Base-by-base conservation (phyloP, 2,329 filamentous ascomycete species). In the Trichoderma brevicompactum region DNA sequence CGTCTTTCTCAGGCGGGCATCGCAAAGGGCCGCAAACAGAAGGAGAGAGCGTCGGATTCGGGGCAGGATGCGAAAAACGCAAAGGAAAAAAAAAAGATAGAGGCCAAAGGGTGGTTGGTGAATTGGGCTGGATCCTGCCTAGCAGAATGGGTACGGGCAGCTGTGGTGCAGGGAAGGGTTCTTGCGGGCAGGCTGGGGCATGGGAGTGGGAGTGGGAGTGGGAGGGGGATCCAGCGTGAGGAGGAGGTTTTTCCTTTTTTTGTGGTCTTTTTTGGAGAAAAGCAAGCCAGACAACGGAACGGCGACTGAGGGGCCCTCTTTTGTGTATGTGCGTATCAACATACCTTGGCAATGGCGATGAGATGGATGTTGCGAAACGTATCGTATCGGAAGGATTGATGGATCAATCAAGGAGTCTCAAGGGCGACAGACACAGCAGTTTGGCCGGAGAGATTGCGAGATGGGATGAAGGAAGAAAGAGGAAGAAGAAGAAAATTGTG, bases 11-110 rank as follows among this genome's bases (percentile, higher is more conserved):
- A 60, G 46, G 56, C 36, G 56, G 23, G 56, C 65, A 49, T 52
- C 38, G 69, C 66, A 44, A 66, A 66, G 69, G 69, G 68, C 70
- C 70, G 70, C 70, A 72, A 71, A 65, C 69, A 72, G 69, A 34
- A 52, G 40, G 38, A 72, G 69, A 36, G 46, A 36, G 38, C 32
- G 17, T 43, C 19, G 36, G 40, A 32, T 13, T 62, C 19, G 56
- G 41, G 36, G 59, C 58, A 59, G 55, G 48, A 53, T 54, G 65
- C 56, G 58, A 55, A 59, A 40, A 61, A 40, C 15, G 15, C 19
- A n/a, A n/a, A 40, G 19, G 41, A 15, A 19, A 23, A 58, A 5
- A 59, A 34, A 19, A 19, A 15, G 40, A 17, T 12, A 40, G 43
- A 55, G n/a, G 44, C 17, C 12, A 44, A 19, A 28, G 10, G 38